phyloP scores from a whole-genome alignment of 2,329 filamentous ascomycete species.

The Epichloe glyceriae region DNA sequence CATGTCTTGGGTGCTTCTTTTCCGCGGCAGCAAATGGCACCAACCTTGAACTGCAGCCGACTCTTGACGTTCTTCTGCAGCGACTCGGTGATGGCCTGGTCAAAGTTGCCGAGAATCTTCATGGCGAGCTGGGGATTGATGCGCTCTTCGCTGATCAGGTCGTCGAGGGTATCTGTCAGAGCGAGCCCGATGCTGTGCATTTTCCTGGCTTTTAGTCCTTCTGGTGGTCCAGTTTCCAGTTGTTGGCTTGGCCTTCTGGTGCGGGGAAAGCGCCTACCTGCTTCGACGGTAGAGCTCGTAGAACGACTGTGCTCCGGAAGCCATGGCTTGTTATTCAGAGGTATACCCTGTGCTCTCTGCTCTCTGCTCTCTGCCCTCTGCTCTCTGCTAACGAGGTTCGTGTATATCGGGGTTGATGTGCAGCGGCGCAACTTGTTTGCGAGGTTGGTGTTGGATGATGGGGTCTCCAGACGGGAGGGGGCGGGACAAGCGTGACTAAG shows the following conservation, averaged over 20 bases:
- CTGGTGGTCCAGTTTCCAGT: not conserved
- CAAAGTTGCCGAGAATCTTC: conserved; percentile 95
- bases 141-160: conserved; percentile 83
- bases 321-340: conserved; percentile 22
- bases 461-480: not conserved
- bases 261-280: conserved; percentile 52
- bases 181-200: conserved; percentile 70
- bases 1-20: not conserved
- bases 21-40: not conserved
- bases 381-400: not conserved
- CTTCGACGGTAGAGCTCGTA: conserved; percentile 98
- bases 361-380: too few species aligned
- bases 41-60: conserved; percentile 87
- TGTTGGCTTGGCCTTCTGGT: not conserved
- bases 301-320: conserved; percentile 42
- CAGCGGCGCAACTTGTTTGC: not conserved
- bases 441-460: conserved; percentile 2
- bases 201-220: not conserved
- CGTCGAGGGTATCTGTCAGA: conserved; percentile 92
- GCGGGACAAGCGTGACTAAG: not conserved
- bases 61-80: conserved; percentile 87
- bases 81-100: conserved; percentile 82
- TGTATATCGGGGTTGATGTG: not conserved
- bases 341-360: not conserved
- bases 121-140: conserved; percentile 98